A percentile compares a stretch with the other conserved stretches of the same genome.
phyloP scores from a whole-genome alignment of 2,329 filamentous ascomycete genomes.

The Chaetomiaceae sp. region DNA sequence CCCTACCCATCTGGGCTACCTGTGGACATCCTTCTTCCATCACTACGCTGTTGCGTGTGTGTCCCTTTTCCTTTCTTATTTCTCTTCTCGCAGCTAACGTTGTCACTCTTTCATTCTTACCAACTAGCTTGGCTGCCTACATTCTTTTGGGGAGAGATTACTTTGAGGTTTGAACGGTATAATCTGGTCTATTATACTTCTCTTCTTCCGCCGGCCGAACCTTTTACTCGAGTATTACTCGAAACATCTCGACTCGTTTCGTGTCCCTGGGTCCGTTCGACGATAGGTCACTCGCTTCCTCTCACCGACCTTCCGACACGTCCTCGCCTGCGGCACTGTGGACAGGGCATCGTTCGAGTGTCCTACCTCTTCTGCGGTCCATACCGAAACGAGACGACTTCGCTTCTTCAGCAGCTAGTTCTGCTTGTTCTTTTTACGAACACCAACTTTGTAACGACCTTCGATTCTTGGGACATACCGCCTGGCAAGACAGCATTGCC shows the following conservation, averaged over 20 bases:
- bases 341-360: conserved; percentile 1
- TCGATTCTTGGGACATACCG: conserved; percentile 36
- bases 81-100: conserved; percentile 39
- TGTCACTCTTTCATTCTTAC: conserved; percentile 40
- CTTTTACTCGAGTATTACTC: conserved; percentile 8
- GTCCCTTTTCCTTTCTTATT: conserved; percentile 32
- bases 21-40: conserved; percentile 25
- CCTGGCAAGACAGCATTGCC: conserved; percentile 28
- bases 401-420: conserved; percentile 44
- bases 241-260: conserved; percentile 17
- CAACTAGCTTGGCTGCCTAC: conserved; percentile 55
- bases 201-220: conserved; percentile 23
- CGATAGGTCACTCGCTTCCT: conserved; percentile 17
- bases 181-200: conserved; percentile 35
- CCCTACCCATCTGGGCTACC: conserved; percentile 24
- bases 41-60: conserved; percentile 33
- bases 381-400: conserved; percentile 29
- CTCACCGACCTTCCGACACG: not conserved
- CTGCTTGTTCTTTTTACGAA: conserved; percentile 33
- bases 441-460: conserved; percentile 26
- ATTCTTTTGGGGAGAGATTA: conserved; percentile 42
- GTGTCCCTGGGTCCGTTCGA: conserved; percentile 17
- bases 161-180: conserved; percentile 33
- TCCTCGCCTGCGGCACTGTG: not conserved
- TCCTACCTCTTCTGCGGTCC: conserved; percentile 13